Evolutionary conservation across 306 rosid species (phyloP).

Genomic region (Adenanthera pavonina): DNA sequence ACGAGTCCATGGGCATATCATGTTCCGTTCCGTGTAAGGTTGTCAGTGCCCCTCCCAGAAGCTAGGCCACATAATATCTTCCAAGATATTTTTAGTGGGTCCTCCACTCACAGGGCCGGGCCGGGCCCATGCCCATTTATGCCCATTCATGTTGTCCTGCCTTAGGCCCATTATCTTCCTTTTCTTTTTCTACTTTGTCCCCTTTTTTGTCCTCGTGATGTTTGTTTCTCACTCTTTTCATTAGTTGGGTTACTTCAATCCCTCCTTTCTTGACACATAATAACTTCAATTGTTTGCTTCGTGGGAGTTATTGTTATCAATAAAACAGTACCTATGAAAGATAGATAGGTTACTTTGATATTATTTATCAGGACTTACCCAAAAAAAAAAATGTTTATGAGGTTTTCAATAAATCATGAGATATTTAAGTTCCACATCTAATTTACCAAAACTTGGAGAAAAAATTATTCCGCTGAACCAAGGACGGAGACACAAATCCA

Average conservation of each 20-base stretch:
- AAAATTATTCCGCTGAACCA: too few species aligned
- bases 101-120: too few species aligned
- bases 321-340: neutral
- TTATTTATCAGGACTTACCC: too few species aligned
- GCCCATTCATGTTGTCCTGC: too few species aligned
- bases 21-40: neutral
- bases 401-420: too few species aligned
- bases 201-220: neutral
- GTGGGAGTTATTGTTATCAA: neutral
- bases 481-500: too few species aligned
- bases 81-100: slow-evolving; percentile 37
- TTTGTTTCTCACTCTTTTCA: neutral
- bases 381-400: too few species aligned
- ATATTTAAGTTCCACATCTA: too few species aligned
- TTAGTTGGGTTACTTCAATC: neutral
- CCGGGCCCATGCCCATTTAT: slow-evolving; percentile 30
- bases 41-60: neutral
- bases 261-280: neutral
- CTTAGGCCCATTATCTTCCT: neutral
- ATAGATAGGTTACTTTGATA: too few species aligned
- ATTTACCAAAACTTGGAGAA: too few species aligned
- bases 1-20: slow-evolving; percentile 20
- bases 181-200: slow-evolving; percentile 7
- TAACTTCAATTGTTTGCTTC: neutral
- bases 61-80: slow-evolving; percentile 31